Evolutionary conservation across 768 basidiomycete genomes (phyloP).

Genomic region (Suillus decipiens): DNA sequence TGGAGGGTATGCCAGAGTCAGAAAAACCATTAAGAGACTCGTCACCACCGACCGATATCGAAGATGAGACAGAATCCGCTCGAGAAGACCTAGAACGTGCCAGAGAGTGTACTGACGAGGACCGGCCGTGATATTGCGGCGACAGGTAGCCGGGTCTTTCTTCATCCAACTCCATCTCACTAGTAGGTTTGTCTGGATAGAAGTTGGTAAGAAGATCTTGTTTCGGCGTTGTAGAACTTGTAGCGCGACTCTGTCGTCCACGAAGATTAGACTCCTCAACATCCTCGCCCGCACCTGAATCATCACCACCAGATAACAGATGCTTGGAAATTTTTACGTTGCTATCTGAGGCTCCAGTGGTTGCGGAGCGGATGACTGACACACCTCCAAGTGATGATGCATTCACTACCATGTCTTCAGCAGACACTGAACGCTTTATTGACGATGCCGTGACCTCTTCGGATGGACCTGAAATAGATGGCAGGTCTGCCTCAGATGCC

Average conservation of each 20-base stretch:
- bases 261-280: constrained; percentile 26
- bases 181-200: constrained; percentile 9
- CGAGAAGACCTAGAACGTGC: constrained; percentile 33
- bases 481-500: constrained; percentile 24
- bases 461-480: constrained; percentile 39
- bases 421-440: constrained; percentile 32
- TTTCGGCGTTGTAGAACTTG: constrained; percentile 25
- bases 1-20: constrained; percentile 31
- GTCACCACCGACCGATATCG: constrained; percentile 28
- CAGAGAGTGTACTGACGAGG: constrained; percentile 48
- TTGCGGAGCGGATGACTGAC: constrained; percentile 24
- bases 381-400: constrained; percentile 26
- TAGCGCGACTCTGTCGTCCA: constrained; percentile 27
- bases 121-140: constrained; percentile 33
- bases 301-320: constrained; percentile 48
- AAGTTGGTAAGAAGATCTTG: constrained; percentile 26
- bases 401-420: constrained; percentile 28
- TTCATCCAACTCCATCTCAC: constrained; percentile 22
- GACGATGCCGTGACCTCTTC: constrained; percentile 14
- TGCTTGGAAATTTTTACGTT: constrained; percentile 36
- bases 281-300: constrained; percentile 25
- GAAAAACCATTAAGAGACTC: constrained; percentile 33
- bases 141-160: constrained; percentile 21
- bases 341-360: constrained; percentile 24
- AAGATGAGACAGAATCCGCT: constrained; percentile 38